Evolutionary conservation across 2,329 filamentous ascomycete genomes (phyloP).

Genomic region (Cercospora zeina): DNA sequence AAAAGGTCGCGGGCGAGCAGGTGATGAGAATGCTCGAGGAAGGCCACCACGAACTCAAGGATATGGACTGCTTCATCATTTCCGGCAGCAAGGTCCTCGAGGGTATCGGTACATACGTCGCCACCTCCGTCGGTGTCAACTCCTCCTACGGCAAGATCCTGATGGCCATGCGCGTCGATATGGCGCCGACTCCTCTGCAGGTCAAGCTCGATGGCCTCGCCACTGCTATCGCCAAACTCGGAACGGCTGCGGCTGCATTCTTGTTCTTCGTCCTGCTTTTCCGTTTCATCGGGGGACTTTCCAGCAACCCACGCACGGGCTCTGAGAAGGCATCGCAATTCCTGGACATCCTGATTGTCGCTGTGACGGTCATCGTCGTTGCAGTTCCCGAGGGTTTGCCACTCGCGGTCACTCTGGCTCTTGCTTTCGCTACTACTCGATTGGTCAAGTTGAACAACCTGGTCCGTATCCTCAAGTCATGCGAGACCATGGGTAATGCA

Average conservation of each 20-base stretch:
- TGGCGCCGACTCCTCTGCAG: conserved; percentile 75
- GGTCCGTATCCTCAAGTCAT: conserved; percentile 66
- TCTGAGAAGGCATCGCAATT: conserved; percentile 75
- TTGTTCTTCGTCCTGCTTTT: conserved; percentile 85
- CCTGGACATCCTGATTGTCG: conserved; percentile 62
- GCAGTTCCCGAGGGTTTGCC: conserved; percentile 67
- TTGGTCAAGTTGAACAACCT: conserved; percentile 70
- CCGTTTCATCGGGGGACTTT: conserved; percentile 72
- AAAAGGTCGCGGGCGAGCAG: conserved; percentile 64
- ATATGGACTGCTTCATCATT: conserved; percentile 80
- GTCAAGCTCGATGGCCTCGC: conserved; percentile 76
- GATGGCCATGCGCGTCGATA: conserved; percentile 74
- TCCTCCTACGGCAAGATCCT: conserved; percentile 75
- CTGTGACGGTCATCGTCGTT: conserved; percentile 67
- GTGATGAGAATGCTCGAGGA: conserved; percentile 63
- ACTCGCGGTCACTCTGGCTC: conserved; percentile 65
- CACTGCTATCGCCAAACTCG: conserved; percentile 74
- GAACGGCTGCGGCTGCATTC: conserved; percentile 72
- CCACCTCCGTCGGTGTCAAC: conserved; percentile 73
- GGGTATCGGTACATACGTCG: conserved; percentile 72
- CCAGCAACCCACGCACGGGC: conserved; percentile 54
- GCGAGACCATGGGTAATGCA: conserved; percentile 71
- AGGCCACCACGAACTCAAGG: conserved; percentile 61
- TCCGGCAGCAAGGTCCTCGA: conserved; percentile 79
- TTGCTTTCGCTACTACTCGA: conserved; percentile 66